Evolutionary conservation across 345 rosid genomes (phyloP), one percentile per base, ranked within the genome.

Genomic region (Psidium guajava): DNA sequence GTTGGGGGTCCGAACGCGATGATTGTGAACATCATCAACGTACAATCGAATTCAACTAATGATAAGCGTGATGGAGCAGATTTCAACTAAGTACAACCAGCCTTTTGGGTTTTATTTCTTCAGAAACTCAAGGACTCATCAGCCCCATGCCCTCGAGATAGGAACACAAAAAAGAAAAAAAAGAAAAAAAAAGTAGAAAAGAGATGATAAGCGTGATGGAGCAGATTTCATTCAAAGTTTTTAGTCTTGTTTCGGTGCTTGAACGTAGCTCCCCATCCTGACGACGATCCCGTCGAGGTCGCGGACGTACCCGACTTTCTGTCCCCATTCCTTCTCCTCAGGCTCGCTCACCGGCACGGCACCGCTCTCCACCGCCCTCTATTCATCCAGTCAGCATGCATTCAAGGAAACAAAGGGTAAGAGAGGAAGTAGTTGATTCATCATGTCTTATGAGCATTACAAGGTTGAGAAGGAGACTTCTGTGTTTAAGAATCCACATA

Each of bases 321-420:
- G 99, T 6, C 96, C 97, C 98, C 99, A 96, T 83, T 96, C 95
- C 86, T 93, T 94, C 81, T 93, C 88, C 91, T 92, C 96, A 0
- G 99, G 99, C 85, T 88, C 20, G 86, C 98, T 93, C 89, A 93
- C 93, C 0, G 93, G 74, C 77, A 85, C 93, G 0, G 96, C 98
- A 3, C 98, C 98, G 15, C 91, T 95, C 87, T 94, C 98, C 86
- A 96, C 95, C 1, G 98, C 99, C 91, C 96, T 93, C 98, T 94
- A 44, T 64, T 64, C 77, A 32, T 64, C 77, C 77, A 32, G 21
- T 21, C 21, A 32, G 77, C 44, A 64, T 8, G 32, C 44, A 32
- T 64, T 32, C 44, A 18, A 16, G 12, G 44, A 36, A 32, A 64
- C 44, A 16, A 16, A 32, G 24, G 12, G 44, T 32, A 20, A 64